Conservation (phyloP, 2,329 filamentous ascomycete genomes). For the Aaosphaeria pasadenensis region DNA sequence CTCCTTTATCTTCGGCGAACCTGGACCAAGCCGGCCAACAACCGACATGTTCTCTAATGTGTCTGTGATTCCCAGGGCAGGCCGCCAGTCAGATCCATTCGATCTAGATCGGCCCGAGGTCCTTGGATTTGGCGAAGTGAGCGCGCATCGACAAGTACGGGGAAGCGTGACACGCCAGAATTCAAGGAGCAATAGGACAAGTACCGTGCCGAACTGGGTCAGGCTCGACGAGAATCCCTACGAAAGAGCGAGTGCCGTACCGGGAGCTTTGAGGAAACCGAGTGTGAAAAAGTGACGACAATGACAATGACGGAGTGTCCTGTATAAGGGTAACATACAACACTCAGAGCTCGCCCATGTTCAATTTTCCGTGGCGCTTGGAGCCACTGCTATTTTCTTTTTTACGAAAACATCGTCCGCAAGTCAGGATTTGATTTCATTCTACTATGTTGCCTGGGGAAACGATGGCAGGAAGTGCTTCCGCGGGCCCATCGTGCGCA, state of each 20-base stretch:
- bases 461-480: slow-evolving; percentile 33
- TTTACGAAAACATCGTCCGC: too few species aligned
- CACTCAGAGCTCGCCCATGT: too few species aligned
- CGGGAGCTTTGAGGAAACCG: slow-evolving; percentile 13
- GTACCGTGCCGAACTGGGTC: slow-evolving; percentile 29
- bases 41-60: slow-evolving; percentile 21
- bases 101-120: slow-evolving; percentile 41
- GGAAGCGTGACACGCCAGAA: slow-evolving; percentile 27
- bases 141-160: slow-evolving; percentile 22
- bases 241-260: slow-evolving; percentile 13
- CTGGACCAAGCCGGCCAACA: slow-evolving; percentile 30
- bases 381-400: too few species aligned
- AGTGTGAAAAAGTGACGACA: slow-evolving; percentile 16
- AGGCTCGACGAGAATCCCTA: slow-evolving; percentile 15
- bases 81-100: slow-evolving; percentile 39
- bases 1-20: slow-evolving; percentile 30
- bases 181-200: slow-evolving; percentile 23
- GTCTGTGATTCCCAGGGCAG: slow-evolving; percentile 14
- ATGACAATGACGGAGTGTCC: not conserved
- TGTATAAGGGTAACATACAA: too few species aligned
- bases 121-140: slow-evolving; percentile 29
- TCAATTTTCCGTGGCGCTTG: too few species aligned
- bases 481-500: slow-evolving; percentile 22
- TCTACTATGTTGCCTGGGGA: slow-evolving; percentile 3
- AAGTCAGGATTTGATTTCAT: not conserved